phyloP scores from a whole-genome alignment of 2,329 filamentous ascomycete species.

The Sporothrix pseudoabietina region DNA sequence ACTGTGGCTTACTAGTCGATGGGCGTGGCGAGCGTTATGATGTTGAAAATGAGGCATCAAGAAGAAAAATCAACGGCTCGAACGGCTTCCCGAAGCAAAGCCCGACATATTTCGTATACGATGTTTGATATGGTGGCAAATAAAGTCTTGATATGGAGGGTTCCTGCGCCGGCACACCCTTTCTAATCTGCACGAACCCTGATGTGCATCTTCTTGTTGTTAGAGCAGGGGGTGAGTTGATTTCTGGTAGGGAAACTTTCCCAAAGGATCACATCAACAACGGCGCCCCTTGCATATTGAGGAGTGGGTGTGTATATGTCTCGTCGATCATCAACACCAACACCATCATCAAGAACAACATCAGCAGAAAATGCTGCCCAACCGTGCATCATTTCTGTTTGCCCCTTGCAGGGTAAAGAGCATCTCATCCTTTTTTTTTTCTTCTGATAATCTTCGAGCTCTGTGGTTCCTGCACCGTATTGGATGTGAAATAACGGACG shows the following conservation, averaged over 20 bases:
- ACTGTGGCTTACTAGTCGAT: neutral
- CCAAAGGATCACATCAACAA: neutral
- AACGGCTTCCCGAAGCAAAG: neutral
- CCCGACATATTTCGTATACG: neutral
- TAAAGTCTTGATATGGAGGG: neutral
- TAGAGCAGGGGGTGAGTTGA: neutral
- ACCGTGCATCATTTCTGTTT: neutral
- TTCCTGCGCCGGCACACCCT: neutral
- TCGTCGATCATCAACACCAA: neutral
- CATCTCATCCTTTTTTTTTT: neutral
- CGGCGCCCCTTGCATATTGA: slow-evolving; percentile 1
- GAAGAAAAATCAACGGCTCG: neutral
- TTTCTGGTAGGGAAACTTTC: neutral
- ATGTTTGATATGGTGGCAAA: neutral
- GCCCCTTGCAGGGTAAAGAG: neutral
- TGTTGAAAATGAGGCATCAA: neutral
- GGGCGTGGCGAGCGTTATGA: neutral
- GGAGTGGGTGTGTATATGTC: neutral
- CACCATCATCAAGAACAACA: neutral
- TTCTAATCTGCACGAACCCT: neutral
- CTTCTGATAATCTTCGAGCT: neutral
- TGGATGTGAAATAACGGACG: neutral
- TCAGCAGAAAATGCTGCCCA: neutral
- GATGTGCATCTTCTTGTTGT: neutral
- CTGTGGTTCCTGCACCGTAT: neutral